These are phyloP conservation scores for Paraglomus occultum DNA, from an alignment of 192 early-diverging fungal species.

Conservation along the genomic window DNA sequence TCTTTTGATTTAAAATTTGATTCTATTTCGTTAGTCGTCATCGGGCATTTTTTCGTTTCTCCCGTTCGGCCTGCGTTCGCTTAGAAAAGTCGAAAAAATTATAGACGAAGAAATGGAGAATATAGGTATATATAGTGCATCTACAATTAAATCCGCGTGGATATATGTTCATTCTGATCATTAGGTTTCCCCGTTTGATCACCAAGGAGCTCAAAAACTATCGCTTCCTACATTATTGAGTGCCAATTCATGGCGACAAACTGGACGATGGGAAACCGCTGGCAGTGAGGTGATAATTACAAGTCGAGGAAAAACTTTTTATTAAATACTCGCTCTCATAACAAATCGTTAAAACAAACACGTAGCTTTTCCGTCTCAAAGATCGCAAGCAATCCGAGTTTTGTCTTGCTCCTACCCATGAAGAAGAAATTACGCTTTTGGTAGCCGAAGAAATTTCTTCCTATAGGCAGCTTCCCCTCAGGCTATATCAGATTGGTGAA, in stretches of 20 bases:
- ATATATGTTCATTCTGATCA: not conserved
- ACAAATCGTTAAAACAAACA: not conserved
- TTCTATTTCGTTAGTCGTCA: conserved; percentile 54
- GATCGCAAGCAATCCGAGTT: conserved; percentile 75
- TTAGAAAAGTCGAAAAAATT: conserved; percentile 74
- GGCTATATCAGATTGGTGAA: conserved; percentile 81
- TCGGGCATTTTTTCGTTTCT: conserved; percentile 82
- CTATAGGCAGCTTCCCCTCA: conserved; percentile 73
- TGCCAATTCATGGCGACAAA: conserved; percentile 72
- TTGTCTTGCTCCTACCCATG: conserved; percentile 83
- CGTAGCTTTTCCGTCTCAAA: conserved; percentile 70
- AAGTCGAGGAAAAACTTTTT: conserved; percentile 23
- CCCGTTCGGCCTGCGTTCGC: conserved; percentile 74
- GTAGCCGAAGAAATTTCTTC: conserved; percentile 66
- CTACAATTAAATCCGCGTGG: not conserved
- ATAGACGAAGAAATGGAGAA: conserved; percentile 79
- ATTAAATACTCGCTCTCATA: not conserved
- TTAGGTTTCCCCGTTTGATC: too few relatives aligned
- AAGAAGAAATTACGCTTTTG: conserved; percentile 85
- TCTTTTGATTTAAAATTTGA: not conserved
- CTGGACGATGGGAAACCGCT: conserved; percentile 74
- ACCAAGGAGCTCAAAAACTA: conserved; percentile 67
- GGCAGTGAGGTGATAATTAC: conserved; percentile 51
- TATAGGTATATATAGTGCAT: conserved; percentile 47
- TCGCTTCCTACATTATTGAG: conserved; percentile 66